These are phyloP conservation scores for Dissophora globulifera DNA, from an alignment of 192 early-diverging fungal genomes.

Conservation along the genomic window DNA sequence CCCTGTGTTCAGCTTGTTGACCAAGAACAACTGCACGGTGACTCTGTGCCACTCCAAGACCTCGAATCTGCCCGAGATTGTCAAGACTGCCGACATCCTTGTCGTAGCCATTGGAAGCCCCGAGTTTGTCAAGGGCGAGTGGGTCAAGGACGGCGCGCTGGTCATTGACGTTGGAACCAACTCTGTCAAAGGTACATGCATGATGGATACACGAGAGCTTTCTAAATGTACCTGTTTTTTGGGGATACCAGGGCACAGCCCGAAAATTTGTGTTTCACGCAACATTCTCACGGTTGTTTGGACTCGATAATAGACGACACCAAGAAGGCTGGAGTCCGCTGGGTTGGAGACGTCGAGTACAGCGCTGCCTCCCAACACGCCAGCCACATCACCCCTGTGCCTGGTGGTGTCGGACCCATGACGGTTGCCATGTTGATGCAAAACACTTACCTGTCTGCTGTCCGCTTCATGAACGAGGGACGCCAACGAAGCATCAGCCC, in stretches of 20 bases:
- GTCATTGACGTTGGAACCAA: conserved; percentile 99
- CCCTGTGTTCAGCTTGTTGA: conserved; percentile 88
- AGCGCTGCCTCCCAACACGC: conserved; percentile 75
- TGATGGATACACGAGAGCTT: neutral
- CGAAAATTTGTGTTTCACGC: too few relatives aligned
- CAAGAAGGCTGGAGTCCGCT: conserved; percentile 91
- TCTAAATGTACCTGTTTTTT: neutral
- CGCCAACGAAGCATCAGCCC: conserved; percentile 60
- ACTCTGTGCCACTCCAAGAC: conserved; percentile 95
- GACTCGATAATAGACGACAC: too few relatives aligned
- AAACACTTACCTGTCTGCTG: conserved; percentile 86
- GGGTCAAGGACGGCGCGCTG: conserved; percentile 93
- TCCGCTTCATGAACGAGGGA: conserved; percentile 70
- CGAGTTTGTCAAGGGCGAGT: conserved; percentile 87
- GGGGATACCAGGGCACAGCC: neutral
- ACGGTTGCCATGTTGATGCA: conserved; percentile 97
- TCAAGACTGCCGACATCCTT: conserved; percentile 85
- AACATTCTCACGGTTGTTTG: too few relatives aligned
- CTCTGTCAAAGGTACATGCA: conserved; percentile 69
- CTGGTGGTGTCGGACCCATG: conserved; percentile 99
- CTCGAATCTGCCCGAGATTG: conserved; percentile 75
- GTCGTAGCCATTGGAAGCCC: conserved; percentile 89
- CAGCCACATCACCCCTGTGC: conserved; percentile 94
- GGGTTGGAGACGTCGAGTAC: conserved; percentile 96
- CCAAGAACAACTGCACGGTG: conserved; percentile 87